Percentiles rank a stretch among this genome's conserved stretches.
phyloP scores from a whole-genome alignment of 2,329 filamentous ascomycete genomes.

The Aspergillus hortae region DNA sequence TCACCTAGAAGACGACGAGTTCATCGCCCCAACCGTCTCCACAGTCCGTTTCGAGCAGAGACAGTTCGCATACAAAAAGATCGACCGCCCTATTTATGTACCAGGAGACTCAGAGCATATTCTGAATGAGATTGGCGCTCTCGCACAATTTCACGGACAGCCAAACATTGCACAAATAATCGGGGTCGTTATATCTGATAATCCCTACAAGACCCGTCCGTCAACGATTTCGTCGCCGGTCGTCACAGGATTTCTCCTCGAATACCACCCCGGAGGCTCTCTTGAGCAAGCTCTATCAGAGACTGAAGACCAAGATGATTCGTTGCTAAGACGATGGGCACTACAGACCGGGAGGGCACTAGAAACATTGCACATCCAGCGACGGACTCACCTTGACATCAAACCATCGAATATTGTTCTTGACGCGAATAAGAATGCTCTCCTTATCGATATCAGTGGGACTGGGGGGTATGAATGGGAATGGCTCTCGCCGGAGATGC shows the following conservation, averaged over 20 bases:
- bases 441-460: slow-evolving; percentile 20
- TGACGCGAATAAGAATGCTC: slow-evolving; percentile 12
- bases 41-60: slow-evolving; percentile 2
- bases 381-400: slow-evolving; percentile 17
- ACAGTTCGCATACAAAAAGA: slow-evolving; percentile 3
- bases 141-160: slow-evolving; percentile 10
- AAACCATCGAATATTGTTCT: slow-evolving; percentile 19
- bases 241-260: slow-evolving; percentile 15
- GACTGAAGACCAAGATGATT: background rate
- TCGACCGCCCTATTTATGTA: slow-evolving; percentile 16
- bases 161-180: slow-evolving; percentile 17
- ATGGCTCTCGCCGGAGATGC: slow-evolving; percentile 17
- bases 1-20: background rate
- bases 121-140: slow-evolving; percentile 13
- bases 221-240: slow-evolving; percentile 2
- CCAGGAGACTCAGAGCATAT: slow-evolving; percentile 13
- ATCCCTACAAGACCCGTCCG: slow-evolving; percentile 5
- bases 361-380: slow-evolving; percentile 5
- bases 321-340: slow-evolving; percentile 9
- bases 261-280: slow-evolving; percentile 15
- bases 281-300: slow-evolving; percentile 9
- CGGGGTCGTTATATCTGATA: slow-evolving; percentile 10
- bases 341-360: slow-evolving; percentile 11
- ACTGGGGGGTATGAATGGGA: slow-evolving; percentile 11
- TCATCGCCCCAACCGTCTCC: background rate